Evolutionary conservation across 441 rosid species (phyloP).

Genomic region (Bocquillonia castaneifolia): DNA sequence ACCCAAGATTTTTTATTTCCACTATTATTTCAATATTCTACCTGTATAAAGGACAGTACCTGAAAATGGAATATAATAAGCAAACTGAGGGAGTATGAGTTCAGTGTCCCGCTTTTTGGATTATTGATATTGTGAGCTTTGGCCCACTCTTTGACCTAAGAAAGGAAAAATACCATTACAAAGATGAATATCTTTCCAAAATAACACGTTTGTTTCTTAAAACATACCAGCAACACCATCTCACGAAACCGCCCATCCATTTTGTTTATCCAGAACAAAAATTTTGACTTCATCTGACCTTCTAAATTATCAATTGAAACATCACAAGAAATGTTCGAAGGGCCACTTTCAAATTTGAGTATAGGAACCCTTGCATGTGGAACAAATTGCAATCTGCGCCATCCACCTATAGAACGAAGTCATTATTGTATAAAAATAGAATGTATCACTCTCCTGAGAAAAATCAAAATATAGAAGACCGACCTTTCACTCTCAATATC

Average conservation of each 20-base stretch:
- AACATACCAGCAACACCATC: conserved; percentile 67
- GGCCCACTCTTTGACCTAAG: conserved; percentile 98
- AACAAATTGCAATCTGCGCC: conserved; percentile 51
- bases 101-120: conserved; percentile 60
- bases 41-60: conserved; percentile 32
- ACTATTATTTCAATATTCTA: background rate
- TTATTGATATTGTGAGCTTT: conserved; percentile 71
- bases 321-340: conserved; percentile 69
- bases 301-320: conserved; percentile 72
- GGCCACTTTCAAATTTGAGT: conserved; percentile 55
- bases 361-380: conserved; percentile 79
- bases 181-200: conserved; percentile 5
- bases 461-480: conserved; percentile 4
- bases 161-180: conserved; percentile 20
- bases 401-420: conserved; percentile 42
- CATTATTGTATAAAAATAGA: background rate
- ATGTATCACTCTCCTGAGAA: background rate
- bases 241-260: conserved; percentile 83
- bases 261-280: conserved; percentile 70
- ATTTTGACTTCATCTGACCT: conserved; percentile 72
- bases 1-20: background rate
- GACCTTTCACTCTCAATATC: background rate
- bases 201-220: conserved; percentile 14
- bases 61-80: conserved; percentile 92
- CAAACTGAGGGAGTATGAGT: conserved; percentile 78